Evolutionary conservation across 345 rosid species (phyloP), one percentile per base, ranked within the genome.

Genomic region (Citrus sp.): DNA sequence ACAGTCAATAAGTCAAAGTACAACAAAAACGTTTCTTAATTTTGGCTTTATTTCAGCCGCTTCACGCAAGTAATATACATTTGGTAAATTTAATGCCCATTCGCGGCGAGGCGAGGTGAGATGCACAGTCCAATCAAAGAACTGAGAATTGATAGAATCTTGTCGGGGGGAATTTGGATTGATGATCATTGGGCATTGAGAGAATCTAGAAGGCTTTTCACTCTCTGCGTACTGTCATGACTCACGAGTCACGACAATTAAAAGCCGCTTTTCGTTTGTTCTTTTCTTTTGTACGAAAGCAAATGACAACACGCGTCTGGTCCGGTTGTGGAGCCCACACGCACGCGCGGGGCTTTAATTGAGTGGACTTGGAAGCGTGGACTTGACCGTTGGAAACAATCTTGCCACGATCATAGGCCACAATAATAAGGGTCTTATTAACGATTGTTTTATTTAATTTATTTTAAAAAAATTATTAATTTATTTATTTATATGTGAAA

Each of bases 1-100:
- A 1, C 59, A 73, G 76, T 49, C 59, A 80, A 76, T 0, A 76
- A 70, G 79, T 80, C 72, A 70, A 80, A 80, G 27, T 12, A 62
- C 27, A 35, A 16, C 5, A 51, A 61, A 61, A 9, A 64, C 7
- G 13, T 35, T 32, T 30, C 32, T 30, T 63, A 49, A 8, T 2
- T 65, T 65, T 18, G 46, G 82, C 42, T 61, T 51, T 9, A 54
- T 42, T 61, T 75, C 40, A 35, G 73, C 67, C 73, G 79, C 73
- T 76, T 51, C 37, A n/a, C 38, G 68, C 35, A 13, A 6, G 77
- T 24, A 10, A 8, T 30, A 30, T 30, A 9, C 5, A n/a, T 51
- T 28, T 6, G 9, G 21, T 37, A 14, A 71, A 55, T 14, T 10
- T 27, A 49, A 42, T 22, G 27, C 5, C 55, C 74, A 40, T 1